Evolutionary conservation across 805 yeast genomes (phyloP).

Genomic region (Osmozyma mogii): DNA sequence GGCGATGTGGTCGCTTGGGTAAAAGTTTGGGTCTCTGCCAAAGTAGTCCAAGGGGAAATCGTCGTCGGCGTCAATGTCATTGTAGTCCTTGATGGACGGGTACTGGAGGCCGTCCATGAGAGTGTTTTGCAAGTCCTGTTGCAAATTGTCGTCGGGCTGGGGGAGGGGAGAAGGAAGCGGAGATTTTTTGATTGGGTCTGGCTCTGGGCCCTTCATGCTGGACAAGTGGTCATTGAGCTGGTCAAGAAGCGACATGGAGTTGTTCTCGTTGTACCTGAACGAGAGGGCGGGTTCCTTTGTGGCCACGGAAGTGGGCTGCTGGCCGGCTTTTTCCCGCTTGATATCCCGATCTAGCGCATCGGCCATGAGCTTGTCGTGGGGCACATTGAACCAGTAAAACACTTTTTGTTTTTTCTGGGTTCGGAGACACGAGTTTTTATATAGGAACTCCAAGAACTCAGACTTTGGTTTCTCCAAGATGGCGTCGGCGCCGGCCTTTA

Average conservation of each 20-base stretch:
- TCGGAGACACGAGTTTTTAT: conserved; percentile 77
- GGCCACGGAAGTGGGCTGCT: conserved; percentile 66
- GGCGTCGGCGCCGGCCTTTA: conserved; percentile 84
- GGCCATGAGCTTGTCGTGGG: conserved; percentile 84
- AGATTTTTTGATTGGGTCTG: conserved; percentile 2
- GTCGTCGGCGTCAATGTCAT: conserved; percentile 38
- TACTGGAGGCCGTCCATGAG: conserved; percentile 8
- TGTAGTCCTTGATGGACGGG: conserved; percentile 10
- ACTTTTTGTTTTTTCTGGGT: conserved; percentile 97
- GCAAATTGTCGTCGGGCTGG: not conserved
- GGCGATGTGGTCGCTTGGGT: no score
- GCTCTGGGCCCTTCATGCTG: conserved; percentile 12
- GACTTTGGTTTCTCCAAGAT: conserved; percentile 82
- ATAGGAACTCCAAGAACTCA: conserved; percentile 72
- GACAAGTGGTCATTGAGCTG: conserved; percentile 46
- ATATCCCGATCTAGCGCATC: conserved; percentile 92
- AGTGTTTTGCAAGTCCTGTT: not conserved
- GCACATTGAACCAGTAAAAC: conserved; percentile 93
- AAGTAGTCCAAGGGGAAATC: conserved; percentile 70
- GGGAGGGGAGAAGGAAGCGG: conserved; percentile 2
- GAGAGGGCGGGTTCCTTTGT: conserved; percentile 72
- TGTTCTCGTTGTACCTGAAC: conserved; percentile 50
- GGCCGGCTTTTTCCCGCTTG: conserved; percentile 60
- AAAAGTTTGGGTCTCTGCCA: no score
- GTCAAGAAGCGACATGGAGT: conserved; percentile 39